Conservation (phyloP, 495 filamentous ascomycete species). For the Tirmania nivea region DNA sequence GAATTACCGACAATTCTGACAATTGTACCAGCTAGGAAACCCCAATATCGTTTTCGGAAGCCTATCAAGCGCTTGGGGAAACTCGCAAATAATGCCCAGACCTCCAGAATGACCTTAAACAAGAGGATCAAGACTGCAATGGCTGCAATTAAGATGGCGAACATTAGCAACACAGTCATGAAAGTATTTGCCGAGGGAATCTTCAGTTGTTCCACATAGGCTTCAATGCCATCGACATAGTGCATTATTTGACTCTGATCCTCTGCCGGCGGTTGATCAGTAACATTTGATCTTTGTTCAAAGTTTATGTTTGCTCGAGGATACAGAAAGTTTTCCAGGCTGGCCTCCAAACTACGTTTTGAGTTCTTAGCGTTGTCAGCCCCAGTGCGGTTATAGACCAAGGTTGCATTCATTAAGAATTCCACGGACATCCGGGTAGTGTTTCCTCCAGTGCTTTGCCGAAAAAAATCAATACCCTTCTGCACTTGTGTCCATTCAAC, state of each 20-base stretch:
- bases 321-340: constrained; percentile 2
- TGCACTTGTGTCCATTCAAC: constrained; percentile 67
- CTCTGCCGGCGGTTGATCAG: constrained; percentile 7
- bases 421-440: constrained; percentile 56
- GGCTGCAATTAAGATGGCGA: constrained; percentile 63
- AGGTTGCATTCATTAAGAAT: constrained; percentile 49
- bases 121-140: constrained; percentile 74
- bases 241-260: constrained; percentile 23
- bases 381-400: constrained; percentile 34
- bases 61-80: constrained; percentile 62
- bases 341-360: constrained; percentile 11
- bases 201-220: constrained; percentile 50
- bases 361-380: constrained; percentile 6
- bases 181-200: constrained; percentile 84
- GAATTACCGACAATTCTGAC: constrained; percentile 38
- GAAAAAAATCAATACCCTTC: constrained; percentile 65
- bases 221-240: constrained; percentile 46
- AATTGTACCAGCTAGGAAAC: constrained; percentile 64
- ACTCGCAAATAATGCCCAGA: constrained; percentile 71
- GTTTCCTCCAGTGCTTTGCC: constrained; percentile 61
- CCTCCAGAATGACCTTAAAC: constrained; percentile 77
- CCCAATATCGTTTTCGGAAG: constrained; percentile 95
- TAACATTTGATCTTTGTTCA: constrained; percentile 6
- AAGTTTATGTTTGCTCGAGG: background rate
- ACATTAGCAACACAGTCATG: constrained; percentile 82